Evolutionary conservation across 352 stramenopile genomes (phyloP), one percentile per base, ranked within the genome.

Genomic region (Lagenidium giganteum): DNA sequence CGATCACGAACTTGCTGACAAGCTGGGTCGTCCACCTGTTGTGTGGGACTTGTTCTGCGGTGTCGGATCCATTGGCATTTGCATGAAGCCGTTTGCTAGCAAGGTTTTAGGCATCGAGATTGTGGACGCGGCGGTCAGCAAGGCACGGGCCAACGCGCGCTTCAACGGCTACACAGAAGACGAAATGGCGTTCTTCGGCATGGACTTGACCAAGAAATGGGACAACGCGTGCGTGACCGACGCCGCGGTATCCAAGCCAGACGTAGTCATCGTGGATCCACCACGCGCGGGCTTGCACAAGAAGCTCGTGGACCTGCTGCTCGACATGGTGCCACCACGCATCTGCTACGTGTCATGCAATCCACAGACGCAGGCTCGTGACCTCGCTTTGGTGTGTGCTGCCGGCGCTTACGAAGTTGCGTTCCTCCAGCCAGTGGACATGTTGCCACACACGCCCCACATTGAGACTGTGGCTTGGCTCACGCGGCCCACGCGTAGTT

Each of bases 291-390:
- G 79, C 5, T 51, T 91, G 21, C 72, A 85, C 55, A 69, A 65
- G 30, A 84, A 85, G 28, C 73, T 91, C 2, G 62, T 86, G 33
- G 54, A 67, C 25, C 63, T 83, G 25, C 54, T 91, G 7, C 62
- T 57, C 12, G 61, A 56, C 0, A 50, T 91, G 6, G 56, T 48
- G 0, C 68, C 73, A 5, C 25, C 36, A 2, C 52, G 71, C 22
- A 79, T 91, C 35, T 81, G 77, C 52, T 91, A 91, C 47, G 74
- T 91, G 14, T 91, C 79, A 30, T 91, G 79, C 52, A 91, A 91
- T 34, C 71, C 70, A 1, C 46, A 72, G 22, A 84, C 69, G 0
- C 79, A 91, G 53, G 75, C 67, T 11, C 42, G 48, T 1, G 79
- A 88, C 35, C 54, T 91, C 3, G 64, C 77, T 45, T 38, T 67